These are phyloP conservation scores for Suhomyces maxii DNA, from an alignment of 1,139 yeast genomes.

Conservation along the genomic window DNA sequence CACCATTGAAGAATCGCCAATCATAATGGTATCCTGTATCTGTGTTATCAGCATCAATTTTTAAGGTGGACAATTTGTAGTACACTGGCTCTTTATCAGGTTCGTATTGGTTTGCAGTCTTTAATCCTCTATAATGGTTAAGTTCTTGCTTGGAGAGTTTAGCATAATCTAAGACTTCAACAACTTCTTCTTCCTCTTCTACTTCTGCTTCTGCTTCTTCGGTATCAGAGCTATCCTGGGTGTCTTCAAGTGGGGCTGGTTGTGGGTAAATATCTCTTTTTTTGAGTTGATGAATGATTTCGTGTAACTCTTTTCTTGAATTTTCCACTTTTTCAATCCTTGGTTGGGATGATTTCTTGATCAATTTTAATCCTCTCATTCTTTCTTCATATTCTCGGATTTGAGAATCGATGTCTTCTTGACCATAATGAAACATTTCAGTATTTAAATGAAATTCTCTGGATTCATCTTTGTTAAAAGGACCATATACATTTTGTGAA, in stretches of 20 bases:
- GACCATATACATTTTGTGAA: conserved; percentile 16
- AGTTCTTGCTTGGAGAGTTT: conserved; percentile 20
- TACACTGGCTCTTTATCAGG: conserved; percentile 27
- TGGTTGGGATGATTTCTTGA: background rate
- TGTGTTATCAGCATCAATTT: conserved; percentile 23
- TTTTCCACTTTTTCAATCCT: background rate
- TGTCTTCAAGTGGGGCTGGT: background rate
- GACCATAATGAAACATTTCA: conserved; percentile 24
- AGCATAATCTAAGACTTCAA: background rate
- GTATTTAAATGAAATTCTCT: conserved; percentile 21
- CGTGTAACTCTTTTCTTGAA: conserved; percentile 1
- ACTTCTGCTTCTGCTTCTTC: too few relatives aligned
- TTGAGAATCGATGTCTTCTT: conserved; percentile 20
- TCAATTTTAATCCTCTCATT: background rate
- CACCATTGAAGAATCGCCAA: conserved; percentile 42
- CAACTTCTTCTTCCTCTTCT: conserved; percentile 1
- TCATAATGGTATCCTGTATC: conserved; percentile 43
- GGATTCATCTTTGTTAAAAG: conserved; percentile 8
- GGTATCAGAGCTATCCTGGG: background rate
- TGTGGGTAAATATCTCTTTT: conserved; percentile 2
- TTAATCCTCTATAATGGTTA: conserved; percentile 28
- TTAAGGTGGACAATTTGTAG: conserved; percentile 36
- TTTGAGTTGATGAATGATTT: background rate
- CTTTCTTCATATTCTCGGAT: conserved; percentile 21
- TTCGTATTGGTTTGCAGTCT: conserved; percentile 18